phyloP scores from a whole-genome alignment of 2,329 filamentous ascomycete species.

The Ceratocystis diversiconidia region DNA sequence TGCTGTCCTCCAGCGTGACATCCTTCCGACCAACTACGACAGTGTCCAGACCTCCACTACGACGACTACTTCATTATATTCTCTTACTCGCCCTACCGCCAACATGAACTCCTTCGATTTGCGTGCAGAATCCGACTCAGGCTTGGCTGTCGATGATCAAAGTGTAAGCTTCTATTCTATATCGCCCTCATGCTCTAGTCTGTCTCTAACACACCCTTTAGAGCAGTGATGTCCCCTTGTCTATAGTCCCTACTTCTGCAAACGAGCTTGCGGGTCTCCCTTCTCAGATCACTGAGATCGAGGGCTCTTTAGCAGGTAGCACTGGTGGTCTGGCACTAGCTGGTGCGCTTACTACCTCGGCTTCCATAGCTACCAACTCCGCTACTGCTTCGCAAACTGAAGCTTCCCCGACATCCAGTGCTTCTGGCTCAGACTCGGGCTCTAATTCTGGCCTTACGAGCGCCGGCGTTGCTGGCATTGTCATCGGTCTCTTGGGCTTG shows the following conservation, averaged over 20 bases:
- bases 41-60: background rate
- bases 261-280: slow-evolving; percentile 10
- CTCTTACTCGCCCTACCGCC: background rate
- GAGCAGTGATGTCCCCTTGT: background rate
- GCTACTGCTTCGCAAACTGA: slow-evolving; percentile 13
- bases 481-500: slow-evolving; percentile 62
- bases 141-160: background rate
- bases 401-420: too few relatives aligned
- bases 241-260: background rate
- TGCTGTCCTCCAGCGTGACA: background rate
- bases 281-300: slow-evolving; percentile 13
- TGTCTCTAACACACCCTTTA: background rate
- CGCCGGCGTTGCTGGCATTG: slow-evolving; percentile 62
- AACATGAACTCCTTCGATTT: slow-evolving; percentile 2
- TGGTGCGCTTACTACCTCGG: slow-evolving; percentile 18
- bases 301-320: slow-evolving; percentile 20
- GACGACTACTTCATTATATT: background rate
- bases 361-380: slow-evolving; percentile 12
- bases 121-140: background rate
- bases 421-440: slow-evolving; percentile 18
- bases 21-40: background rate
- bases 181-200: background rate
- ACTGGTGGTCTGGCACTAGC: slow-evolving; percentile 21
- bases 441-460: slow-evolving; percentile 18
- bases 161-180: background rate